Base-by-base conservation (phyloP, 306 rosid genomes). In the Quercus agrifolia region DNA sequence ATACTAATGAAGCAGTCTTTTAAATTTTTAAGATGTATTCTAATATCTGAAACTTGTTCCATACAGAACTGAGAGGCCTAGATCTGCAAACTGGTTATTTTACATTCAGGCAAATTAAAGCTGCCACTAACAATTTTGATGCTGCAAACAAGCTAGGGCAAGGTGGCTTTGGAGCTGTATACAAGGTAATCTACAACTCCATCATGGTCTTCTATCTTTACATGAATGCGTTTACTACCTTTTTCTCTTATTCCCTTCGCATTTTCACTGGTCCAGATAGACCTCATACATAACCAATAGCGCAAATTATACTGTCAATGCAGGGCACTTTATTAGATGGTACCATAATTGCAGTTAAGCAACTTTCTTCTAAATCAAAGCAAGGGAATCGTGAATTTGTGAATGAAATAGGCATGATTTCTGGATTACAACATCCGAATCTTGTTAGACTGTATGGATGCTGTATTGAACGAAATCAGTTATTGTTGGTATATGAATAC, bases 111-210 rank as follows among this genome's bases (percentile, higher is more conserved):
- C 81, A 78, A 78, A 71, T 78, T 8, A 78, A 79, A 82, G 86
- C 80, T 21, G 96, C 96, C 59, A 91, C 96, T 6, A 85, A 91
- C 55, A 85, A 83, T 69, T 91, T 91, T 63, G 85, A 67, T 81
- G 71, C 86, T 70, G 76, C 52, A 46, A 91, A 87, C 79, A 89
- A 83, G 87, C 74, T 91, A 31, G 96, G 93, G 71, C 92, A 91
- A 88, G 96, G 96, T 27, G 96, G 96, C 76, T 91, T 91, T 88
- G 96, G 96, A 81, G 76, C 88, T 56, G 93, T 91, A 70, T 88
- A 92, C 82, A 84, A 90, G 93, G 97, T 88, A 86, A 73, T 73
- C 56, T 71, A 59, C 23, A 23, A 23, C 23, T 23, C 23, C 23
- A 23, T 23, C 23, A 23, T 31, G 9, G 23, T 66, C 71, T 68